Evolutionary conservation across 1,284 basidiomycete species (phyloP), one percentile per base, ranked within the genome.

Genomic region (Leccinum solheimii): DNA sequence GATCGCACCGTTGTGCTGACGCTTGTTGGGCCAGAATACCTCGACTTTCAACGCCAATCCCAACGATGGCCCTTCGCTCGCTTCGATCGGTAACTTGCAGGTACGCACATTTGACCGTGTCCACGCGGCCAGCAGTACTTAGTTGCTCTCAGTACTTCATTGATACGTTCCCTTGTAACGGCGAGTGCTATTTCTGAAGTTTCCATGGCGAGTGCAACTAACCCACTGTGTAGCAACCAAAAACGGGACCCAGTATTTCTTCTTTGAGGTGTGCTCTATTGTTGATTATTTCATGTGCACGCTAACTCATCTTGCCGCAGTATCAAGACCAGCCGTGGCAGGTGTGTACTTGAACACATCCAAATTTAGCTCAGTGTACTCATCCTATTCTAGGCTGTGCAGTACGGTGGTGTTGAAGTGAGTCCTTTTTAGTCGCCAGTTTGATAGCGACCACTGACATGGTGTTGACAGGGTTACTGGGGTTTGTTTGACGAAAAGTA

Each of bases 321-420:
- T 90, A 83, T 70, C 88, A 88, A 66, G 95, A 97, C 72, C 92
- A 97, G 77, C 78, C 82, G 23, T 96, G 94, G 94, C 95, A 97
- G 79, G 82, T 81, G 58, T 66, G 76, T 68, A 58, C 52, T 52
- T 30, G 16, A 36, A 36, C 34, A 36, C 34, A 14, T 36, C 5
- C 34, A 36, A 1, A 14, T 45, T 9, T 19, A 48, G 10, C 13
- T 54, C 14, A 50, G 3, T 38, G 36, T 58, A 61, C 45, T 72
- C n/a, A 73, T 56, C 10, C 32, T 58, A 54, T 70, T 40, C 40
- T 36, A 68, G 66, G 66, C 43, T 36, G 78, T 76, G 79, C 83
- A 70, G 66, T 71, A 21, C 72, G 94, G 95, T 62, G 94, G 95
- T 64, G 95, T 98, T 52, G 95, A 97, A 80, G 87, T 82, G 62